phyloP scores from a whole-genome alignment of 1,284 basidiomycete genomes.

The Ceratobasidium sp. region DNA sequence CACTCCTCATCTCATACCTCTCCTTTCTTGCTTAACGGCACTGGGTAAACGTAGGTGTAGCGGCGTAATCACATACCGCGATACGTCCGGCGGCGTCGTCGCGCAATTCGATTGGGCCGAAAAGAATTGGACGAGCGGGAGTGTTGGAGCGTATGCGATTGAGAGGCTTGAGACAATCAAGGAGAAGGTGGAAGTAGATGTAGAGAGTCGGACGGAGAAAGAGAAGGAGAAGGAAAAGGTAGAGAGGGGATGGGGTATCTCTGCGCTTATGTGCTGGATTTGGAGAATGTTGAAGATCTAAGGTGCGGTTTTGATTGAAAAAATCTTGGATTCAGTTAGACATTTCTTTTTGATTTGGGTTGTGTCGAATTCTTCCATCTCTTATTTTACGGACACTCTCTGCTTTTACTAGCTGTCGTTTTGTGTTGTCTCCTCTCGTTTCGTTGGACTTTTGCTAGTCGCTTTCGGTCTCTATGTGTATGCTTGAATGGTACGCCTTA shows the following conservation, averaged over 20 bases:
- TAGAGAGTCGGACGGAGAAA: not conserved
- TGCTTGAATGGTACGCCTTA: no score
- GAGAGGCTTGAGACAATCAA: not conserved
- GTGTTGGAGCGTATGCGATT: slow-evolving; percentile 13
- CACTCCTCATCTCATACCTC: not conserved
- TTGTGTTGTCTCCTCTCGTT: no score
- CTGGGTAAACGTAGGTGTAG: slow-evolving; percentile 12
- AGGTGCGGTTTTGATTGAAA: no score
- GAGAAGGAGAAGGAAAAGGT: not conserved
- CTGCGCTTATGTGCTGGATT: not conserved
- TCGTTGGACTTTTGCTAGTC: no score
- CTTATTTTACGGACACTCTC: no score
- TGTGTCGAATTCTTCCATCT: no score
- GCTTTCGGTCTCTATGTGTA: no score
- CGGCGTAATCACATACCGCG: slow-evolving; percentile 17
- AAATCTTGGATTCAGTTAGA: no score
- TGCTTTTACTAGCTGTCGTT: no score
- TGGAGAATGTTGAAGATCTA: not conserved
- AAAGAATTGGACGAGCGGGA: slow-evolving; percentile 30
- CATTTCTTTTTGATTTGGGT: no score
- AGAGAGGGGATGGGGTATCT: not conserved
- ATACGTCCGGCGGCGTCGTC: not conserved
- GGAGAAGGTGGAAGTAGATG: not conserved
- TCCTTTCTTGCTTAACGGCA: not conserved
- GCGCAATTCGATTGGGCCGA: slow-evolving; percentile 35